Conservation (phyloP, 495 filamentous ascomycete species). For the Daldinia childiae region DNA sequence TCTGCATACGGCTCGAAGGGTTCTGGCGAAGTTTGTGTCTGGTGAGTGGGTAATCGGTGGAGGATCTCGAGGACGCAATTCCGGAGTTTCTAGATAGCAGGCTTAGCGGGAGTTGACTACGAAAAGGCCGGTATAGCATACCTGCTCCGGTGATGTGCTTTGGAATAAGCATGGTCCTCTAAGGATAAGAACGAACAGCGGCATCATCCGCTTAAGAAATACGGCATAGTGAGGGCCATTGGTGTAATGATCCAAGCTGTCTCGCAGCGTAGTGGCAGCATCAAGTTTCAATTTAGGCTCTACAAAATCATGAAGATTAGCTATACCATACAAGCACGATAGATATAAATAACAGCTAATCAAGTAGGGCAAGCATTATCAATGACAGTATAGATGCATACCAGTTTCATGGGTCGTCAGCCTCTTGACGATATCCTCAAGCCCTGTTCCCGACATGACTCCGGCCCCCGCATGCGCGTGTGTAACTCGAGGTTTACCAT, state of each 20-base stretch:
- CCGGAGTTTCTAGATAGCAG: conserved; percentile 74
- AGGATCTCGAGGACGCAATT: conserved; percentile 94
- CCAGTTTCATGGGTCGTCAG: conserved; percentile 62
- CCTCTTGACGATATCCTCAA: conserved; percentile 64
- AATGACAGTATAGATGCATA: conserved; percentile 37
- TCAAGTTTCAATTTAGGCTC: conserved; percentile 80
- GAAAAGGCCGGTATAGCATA: conserved; percentile 41
- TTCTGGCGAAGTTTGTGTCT: conserved; percentile 69
- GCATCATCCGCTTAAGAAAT: conserved; percentile 87
- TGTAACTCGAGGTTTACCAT: conserved; percentile 13
- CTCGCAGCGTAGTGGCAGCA: conserved; percentile 80
- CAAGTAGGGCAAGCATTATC: background rate
- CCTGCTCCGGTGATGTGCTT: conserved; percentile 85
- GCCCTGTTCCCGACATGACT: conserved; percentile 61
- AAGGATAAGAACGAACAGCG: conserved; percentile 86
- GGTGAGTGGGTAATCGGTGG: conserved; percentile 82
- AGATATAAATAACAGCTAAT: background rate
- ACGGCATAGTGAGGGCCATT: conserved; percentile 67
- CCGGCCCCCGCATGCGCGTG: conserved; percentile 44
- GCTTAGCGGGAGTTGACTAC: conserved; percentile 31
- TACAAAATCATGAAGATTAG: conserved; percentile 47
- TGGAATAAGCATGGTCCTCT: conserved; percentile 90
- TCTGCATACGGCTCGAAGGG: conserved; percentile 85
- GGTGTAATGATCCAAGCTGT: conserved; percentile 78
- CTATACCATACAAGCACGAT: background rate